These are phyloP conservation scores for Fusarium fujikuroi DNA, from an alignment of 2,329 filamentous ascomycete genomes.

Conservation along the genomic window DNA sequence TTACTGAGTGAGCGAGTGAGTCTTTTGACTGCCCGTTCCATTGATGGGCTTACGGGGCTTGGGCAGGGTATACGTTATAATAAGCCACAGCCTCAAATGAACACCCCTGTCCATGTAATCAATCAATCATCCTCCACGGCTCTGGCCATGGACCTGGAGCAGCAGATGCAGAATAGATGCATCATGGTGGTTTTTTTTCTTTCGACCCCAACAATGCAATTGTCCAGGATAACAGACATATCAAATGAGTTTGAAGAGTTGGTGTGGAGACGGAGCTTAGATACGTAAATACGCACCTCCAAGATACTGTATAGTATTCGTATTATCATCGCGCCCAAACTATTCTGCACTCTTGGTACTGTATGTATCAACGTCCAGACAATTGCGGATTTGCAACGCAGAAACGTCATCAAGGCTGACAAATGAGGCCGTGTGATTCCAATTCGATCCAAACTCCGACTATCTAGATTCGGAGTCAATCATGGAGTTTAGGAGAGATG, in stretches of 20 bases:
- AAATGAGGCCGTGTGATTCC: background rate
- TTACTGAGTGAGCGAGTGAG: background rate
- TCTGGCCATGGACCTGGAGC: constrained; percentile 9
- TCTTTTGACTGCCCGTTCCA: background rate
- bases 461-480: background rate
- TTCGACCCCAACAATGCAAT: constrained; percentile 12
- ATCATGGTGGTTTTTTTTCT: background rate
- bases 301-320: background rate
- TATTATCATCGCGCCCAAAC: constrained; percentile 6
- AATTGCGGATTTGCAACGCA: background rate
- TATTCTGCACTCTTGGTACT: background rate
- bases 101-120: constrained; percentile 17
- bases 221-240: background rate
- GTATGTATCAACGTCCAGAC: background rate
- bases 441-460: constrained; percentile 7
- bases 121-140: constrained; percentile 12
- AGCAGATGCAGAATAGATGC: background rate
- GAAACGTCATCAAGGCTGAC: constrained; percentile 27
- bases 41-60: constrained; percentile 31
- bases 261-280: constrained; percentile 13
- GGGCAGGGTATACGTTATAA: constrained; percentile 22
- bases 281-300: constrained; percentile 24
- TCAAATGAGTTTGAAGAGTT: background rate
- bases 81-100: constrained; percentile 40
- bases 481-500: background rate